phyloP scores from a whole-genome alignment of 1,284 basidiomycete genomes.

The Phaffia rhodozyma region DNA sequence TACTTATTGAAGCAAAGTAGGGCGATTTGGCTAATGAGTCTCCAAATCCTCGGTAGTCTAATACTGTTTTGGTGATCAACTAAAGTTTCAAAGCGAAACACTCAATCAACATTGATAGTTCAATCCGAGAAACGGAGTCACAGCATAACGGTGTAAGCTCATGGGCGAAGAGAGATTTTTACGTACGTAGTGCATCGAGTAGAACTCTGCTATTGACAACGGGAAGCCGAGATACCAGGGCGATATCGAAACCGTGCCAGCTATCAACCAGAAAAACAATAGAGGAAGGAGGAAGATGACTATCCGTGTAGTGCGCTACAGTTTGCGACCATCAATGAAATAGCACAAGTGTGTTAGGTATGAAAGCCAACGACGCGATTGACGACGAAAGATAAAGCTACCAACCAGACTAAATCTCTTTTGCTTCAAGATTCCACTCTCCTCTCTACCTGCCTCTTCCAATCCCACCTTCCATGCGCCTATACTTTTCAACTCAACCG shows the following conservation, averaged over 20 bases:
- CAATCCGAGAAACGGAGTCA: no score
- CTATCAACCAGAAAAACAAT: constrained; percentile 65
- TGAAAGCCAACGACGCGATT: constrained; percentile 2
- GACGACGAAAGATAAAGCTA: neutral
- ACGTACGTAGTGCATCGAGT: constrained; percentile 81
- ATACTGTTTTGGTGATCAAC: constrained; percentile 68
- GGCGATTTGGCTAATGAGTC: constrained; percentile 42
- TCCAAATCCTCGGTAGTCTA: constrained; percentile 47
- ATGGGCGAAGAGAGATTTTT: neutral
- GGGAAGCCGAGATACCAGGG: constrained; percentile 83
- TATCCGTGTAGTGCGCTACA: constrained; percentile 60
- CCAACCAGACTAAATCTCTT: constrained; percentile 20
- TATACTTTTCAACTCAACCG: constrained; percentile 77
- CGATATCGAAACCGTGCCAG: constrained; percentile 64
- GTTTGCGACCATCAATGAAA: constrained; percentile 3
- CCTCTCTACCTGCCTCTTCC: constrained; percentile 51
- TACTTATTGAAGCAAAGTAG: constrained; percentile 53
- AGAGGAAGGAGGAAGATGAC: constrained; percentile 73
- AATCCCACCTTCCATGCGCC: constrained; percentile 78
- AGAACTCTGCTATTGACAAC: constrained; percentile 71
- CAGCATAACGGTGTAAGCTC: neutral
- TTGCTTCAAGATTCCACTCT: constrained; percentile 23
- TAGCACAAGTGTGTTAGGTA: neutral
- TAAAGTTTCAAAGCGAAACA: constrained; percentile 26
- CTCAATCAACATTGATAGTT: no score